These are phyloP conservation scores for Tricladium varicosporioides DNA, from an alignment of 2,329 filamentous ascomycete genomes.

Conservation along the genomic window DNA sequence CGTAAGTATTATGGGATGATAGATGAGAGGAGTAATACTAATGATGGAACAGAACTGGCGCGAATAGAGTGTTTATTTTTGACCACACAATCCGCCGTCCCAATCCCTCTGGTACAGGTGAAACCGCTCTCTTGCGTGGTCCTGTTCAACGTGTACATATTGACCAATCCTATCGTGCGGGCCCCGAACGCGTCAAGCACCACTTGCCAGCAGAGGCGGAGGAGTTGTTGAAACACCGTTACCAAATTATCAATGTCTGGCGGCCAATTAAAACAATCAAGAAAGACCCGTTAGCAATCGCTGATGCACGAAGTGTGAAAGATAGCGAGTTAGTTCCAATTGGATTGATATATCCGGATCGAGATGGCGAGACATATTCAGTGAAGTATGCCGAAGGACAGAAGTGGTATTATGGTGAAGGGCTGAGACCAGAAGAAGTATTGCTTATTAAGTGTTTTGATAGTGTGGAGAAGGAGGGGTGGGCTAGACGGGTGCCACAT, in stretches of 20 bases:
- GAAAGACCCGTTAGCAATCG: constrained; percentile 53
- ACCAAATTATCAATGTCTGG: constrained; percentile 56
- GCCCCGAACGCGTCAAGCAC: constrained; percentile 40
- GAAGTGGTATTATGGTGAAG: constrained; percentile 52
- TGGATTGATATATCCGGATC: constrained; percentile 39
- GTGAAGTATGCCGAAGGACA: constrained; percentile 47
- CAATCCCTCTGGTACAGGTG: not conserved
- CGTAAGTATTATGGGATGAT: constrained; percentile 14
- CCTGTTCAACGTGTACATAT: constrained; percentile 55
- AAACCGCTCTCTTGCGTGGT: constrained; percentile 34
- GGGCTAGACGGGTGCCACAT: constrained; percentile 53
- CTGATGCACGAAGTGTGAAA: constrained; percentile 47
- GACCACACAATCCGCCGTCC: constrained; percentile 58
- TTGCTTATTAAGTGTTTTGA: constrained; percentile 63
- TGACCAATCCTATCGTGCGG: constrained; percentile 51
- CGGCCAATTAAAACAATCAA: constrained; percentile 49
- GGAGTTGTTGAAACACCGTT: constrained; percentile 43
- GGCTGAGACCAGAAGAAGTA: constrained; percentile 51
- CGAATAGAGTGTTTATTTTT: constrained; percentile 56
- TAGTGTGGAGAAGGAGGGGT: constrained; percentile 49
- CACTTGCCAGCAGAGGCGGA: constrained; percentile 45
- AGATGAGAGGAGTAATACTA: not conserved
- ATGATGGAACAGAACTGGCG: constrained; percentile 47
- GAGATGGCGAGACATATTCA: constrained; percentile 17
- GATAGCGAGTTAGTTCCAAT: constrained; percentile 50